These are phyloP conservation scores for Eutreptiella sp. DNA, from an alignment of 208 protist species.

Conservation along the genomic window DNA sequence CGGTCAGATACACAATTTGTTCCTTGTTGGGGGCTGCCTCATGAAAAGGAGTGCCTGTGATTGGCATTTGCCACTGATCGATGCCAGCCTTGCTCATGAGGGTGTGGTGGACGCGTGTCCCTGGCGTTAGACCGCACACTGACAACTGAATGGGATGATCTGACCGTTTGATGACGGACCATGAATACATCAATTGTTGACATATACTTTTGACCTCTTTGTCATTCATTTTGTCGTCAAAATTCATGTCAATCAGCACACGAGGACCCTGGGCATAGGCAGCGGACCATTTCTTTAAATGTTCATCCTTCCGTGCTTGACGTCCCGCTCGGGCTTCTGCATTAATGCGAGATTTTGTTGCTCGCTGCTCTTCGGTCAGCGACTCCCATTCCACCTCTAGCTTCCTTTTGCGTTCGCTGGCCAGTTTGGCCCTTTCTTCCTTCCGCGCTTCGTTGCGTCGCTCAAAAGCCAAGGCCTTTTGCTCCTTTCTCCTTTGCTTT, in stretches of 20 bases:
- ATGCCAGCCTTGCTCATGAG: too few species aligned
- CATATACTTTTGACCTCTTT: constrained; percentile 20
- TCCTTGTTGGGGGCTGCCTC: too few species aligned
- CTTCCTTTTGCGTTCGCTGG: too few species aligned
- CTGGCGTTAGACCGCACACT: too few species aligned
- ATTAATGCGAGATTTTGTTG: constrained; percentile 6
- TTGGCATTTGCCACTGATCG: too few species aligned
- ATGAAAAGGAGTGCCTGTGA: too few species aligned
- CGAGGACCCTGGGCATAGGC: constrained; percentile 2
- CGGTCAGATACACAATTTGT: constrained; percentile 60
- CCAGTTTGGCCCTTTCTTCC: too few species aligned
- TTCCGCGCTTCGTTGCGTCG: too few species aligned
- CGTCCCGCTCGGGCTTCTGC: not conserved
- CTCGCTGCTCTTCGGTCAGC: constrained; percentile 19
- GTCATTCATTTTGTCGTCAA: constrained; percentile 30
- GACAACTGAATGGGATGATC: constrained; percentile 2
- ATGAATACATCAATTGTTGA: constrained; percentile 17
- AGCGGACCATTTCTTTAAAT: constrained; percentile 1
- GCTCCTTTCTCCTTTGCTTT: too few species aligned
- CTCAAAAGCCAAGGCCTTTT: too few species aligned
- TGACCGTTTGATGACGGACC: not conserved
- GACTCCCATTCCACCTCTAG: constrained; percentile 25
- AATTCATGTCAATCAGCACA: constrained; percentile 26
- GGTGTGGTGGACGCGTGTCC: too few species aligned
- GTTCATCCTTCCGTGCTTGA: constrained; percentile 11